phyloP scores from a whole-genome alignment of 176 grass and related monocot species.

The Carex littledalei region DNA sequence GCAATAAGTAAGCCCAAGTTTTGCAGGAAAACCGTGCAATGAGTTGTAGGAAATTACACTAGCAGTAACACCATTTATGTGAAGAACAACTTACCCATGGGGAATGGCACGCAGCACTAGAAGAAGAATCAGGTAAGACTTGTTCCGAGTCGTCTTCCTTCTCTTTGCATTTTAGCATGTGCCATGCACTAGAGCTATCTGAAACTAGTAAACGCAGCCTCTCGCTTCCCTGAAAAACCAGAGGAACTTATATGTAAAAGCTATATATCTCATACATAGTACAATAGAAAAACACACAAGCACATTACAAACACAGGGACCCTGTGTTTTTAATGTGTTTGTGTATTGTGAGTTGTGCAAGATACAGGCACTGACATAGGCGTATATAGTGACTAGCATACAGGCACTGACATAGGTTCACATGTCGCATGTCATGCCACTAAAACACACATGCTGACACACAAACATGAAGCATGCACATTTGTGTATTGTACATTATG shows the following conservation, averaged over 20 bases:
- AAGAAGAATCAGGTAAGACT: not conserved
- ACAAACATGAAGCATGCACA: not conserved
- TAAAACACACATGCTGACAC: not conserved
- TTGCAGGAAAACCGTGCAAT: not conserved
- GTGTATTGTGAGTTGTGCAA: not conserved
- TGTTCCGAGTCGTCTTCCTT: constrained; percentile 20
- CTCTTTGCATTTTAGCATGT: constrained; percentile 31
- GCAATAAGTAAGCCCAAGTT: not conserved
- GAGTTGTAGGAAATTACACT: not conserved
- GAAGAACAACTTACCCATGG: constrained; percentile 53
- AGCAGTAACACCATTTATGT: not conserved
- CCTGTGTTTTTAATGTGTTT: not conserved
- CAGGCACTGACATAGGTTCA: not conserved
- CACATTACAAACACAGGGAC: not conserved
- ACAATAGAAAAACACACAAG: not conserved
- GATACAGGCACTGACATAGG: not conserved
- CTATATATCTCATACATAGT: not conserved
- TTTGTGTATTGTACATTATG: no score
- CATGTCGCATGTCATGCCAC: not conserved
- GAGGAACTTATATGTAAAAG: not conserved
- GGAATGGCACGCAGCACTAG: constrained; percentile 20
- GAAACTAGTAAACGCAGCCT: constrained; percentile 71
- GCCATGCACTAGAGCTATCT: constrained; percentile 41
- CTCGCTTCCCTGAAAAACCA: constrained; percentile 69
- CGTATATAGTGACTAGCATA: not conserved